A percentile compares a stretch with the other conserved stretches of the same genome.
Conservation (phyloP, 2,329 filamentous ascomycete genomes). For the Didymella keratinophila region DNA sequence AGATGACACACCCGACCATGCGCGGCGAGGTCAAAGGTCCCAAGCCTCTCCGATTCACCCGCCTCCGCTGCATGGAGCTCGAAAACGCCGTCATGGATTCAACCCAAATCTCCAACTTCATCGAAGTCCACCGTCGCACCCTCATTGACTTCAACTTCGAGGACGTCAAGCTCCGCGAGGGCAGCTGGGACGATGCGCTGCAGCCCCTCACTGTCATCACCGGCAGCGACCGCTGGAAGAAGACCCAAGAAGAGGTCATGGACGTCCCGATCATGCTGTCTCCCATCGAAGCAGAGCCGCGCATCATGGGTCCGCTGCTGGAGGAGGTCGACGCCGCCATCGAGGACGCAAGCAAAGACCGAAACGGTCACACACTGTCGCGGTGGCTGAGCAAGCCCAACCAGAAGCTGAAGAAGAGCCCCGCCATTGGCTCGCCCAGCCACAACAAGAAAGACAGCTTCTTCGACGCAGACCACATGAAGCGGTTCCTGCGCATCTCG, state of each 20-base stretch:
- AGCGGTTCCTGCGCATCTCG: conserved; percentile 46
- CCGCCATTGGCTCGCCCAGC: conserved; percentile 17
- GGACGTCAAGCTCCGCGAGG: conserved; percentile 73
- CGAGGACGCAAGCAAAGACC: conserved; percentile 34
- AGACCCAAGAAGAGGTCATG: conserved; percentile 53
- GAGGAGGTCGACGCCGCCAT: conserved; percentile 42
- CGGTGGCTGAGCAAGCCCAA: conserved; percentile 45
- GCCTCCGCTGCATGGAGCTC: conserved; percentile 72
- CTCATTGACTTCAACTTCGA: conserved; percentile 83
- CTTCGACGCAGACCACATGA: conserved; percentile 49
- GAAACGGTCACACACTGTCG: conserved; percentile 36
- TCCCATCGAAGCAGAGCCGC: conserved; percentile 45
- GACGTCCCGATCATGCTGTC: conserved; percentile 51
- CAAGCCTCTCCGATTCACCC: conserved; percentile 67
- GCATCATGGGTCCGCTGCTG: conserved; percentile 47
- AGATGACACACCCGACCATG: conserved; percentile 43
- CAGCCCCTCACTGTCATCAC: conserved; percentile 67
- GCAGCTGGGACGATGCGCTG: conserved; percentile 84
- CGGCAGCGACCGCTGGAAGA: conserved; percentile 52
- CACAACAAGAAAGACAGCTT: conserved; percentile 45
- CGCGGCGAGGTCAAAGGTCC: conserved; percentile 42
- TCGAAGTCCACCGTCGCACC: conserved; percentile 70
- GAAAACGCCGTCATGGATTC: conserved; percentile 77
- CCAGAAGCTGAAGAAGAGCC: conserved; percentile 28
- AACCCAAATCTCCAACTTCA: conserved; percentile 73